Percentiles rank a stretch among this genome's conserved stretches.
Conservation (phyloP, 106 monocot genomes). For the Triglochin maritima region DNA sequence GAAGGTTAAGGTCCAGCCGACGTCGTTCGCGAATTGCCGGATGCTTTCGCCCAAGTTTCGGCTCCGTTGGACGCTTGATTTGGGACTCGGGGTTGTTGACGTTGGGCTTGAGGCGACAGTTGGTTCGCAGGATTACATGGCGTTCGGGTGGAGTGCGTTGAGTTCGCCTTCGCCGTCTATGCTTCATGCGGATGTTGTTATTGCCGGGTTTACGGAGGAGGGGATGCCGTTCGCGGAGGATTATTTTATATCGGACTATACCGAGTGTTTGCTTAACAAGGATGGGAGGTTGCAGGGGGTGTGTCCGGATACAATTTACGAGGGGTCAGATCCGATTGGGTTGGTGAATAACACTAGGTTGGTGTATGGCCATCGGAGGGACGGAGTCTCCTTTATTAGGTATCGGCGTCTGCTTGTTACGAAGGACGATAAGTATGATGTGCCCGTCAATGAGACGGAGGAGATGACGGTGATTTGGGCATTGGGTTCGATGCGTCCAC, state of each 20-base stretch:
- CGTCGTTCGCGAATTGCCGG: slow-evolving; percentile 78
- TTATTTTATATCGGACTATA: slow-evolving; percentile 68
- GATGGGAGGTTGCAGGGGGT: slow-evolving; percentile 69
- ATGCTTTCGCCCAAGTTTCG: slow-evolving; percentile 38
- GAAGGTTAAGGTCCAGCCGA: slow-evolving; percentile 20
- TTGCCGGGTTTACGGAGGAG: slow-evolving; percentile 75
- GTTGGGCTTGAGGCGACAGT: slow-evolving; percentile 70
- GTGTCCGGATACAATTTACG: slow-evolving; percentile 78
- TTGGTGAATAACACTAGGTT: slow-evolving; percentile 62
- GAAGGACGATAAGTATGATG: slow-evolving; percentile 68
- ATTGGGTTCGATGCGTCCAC: slow-evolving; percentile 54
- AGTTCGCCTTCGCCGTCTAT: slow-evolving; percentile 33
- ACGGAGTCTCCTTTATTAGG: slow-evolving; percentile 73
- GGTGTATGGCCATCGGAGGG: slow-evolving; percentile 72
- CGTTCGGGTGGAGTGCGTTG: slow-evolving; percentile 83
- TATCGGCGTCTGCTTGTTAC: slow-evolving; percentile 44
- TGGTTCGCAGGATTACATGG: slow-evolving; percentile 75
- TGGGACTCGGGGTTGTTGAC: slow-evolving; percentile 31
- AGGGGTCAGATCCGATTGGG: slow-evolving; percentile 45
- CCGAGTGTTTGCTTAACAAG: slow-evolving; percentile 60
- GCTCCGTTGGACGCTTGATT: slow-evolving; percentile 57
- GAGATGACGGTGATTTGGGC: slow-evolving; percentile 90
- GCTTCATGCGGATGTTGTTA: slow-evolving; percentile 52
- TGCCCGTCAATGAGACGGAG: slow-evolving; percentile 27
- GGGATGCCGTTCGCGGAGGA: slow-evolving; percentile 76